These are phyloP conservation scores for Aspergillus sp. DNA, from an alignment of 2,329 filamentous ascomycete genomes.

Conservation along the genomic window DNA sequence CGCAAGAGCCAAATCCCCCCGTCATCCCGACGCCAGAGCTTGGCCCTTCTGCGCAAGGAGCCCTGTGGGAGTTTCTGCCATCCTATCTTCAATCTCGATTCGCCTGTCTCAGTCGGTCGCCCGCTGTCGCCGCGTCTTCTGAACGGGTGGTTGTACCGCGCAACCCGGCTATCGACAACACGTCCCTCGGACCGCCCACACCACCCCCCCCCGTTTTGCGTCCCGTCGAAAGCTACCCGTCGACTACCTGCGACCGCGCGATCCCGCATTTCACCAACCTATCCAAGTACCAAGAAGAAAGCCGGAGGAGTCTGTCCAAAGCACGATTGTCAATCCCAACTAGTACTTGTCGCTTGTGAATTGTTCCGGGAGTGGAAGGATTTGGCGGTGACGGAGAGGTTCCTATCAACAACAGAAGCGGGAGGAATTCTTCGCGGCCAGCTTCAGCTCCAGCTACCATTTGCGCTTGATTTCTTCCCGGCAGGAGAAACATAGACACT, in stretches of 20 bases:
- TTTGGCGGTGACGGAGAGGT: not conserved
- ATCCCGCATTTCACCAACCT: not conserved
- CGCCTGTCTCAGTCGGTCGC: slow-evolving; percentile 1
- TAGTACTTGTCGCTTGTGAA: not conserved
- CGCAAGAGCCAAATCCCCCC: slow-evolving; percentile 23
- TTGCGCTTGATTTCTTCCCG: not conserved
- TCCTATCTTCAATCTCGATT: not conserved
- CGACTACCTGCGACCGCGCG: slow-evolving; percentile 13
- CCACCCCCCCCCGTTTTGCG: slow-evolving; percentile 4
- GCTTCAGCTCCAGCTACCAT: not conserved
- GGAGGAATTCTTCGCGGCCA: not conserved
- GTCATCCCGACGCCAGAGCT: slow-evolving; percentile 20
- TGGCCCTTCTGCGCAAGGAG: slow-evolving; percentile 24
- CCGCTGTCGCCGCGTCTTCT: slow-evolving; percentile 15
- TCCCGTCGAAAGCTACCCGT: slow-evolving; percentile 1
- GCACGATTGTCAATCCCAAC: not conserved
- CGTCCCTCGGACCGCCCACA: slow-evolving; percentile 1
- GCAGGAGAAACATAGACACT: not conserved
- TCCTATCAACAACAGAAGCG: not conserved
- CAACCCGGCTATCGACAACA: slow-evolving; percentile 12
- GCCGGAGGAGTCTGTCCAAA: not conserved
- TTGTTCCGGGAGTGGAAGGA: not conserved
- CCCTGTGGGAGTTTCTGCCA: slow-evolving; percentile 11
- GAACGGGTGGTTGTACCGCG: slow-evolving; percentile 15
- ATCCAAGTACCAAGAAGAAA: not conserved